These are phyloP conservation scores for Allomyces javanicus DNA, from an alignment of 192 early-diverging fungal genomes.

Conservation along the genomic window DNA sequence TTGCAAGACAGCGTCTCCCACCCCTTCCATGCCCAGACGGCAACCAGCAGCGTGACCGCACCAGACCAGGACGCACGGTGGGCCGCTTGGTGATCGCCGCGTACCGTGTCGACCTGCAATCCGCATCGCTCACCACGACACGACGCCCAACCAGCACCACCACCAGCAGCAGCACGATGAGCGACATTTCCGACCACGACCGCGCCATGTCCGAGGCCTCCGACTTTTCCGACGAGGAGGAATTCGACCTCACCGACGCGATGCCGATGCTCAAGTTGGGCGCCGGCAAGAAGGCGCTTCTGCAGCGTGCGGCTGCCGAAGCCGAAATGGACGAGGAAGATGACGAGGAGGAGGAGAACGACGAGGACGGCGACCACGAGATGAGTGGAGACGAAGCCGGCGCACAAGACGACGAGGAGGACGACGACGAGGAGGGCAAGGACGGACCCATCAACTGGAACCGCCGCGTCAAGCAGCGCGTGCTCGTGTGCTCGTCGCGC, in stretches of 20 bases:
- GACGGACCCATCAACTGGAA: constrained; percentile 1
- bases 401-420: constrained; percentile 5
- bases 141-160: too few species aligned
- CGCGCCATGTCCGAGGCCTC: not conserved
- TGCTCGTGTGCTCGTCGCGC: constrained; percentile 69
- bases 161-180: too few species aligned
- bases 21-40: too few species aligned
- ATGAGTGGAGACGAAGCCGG: constrained; percentile 6
- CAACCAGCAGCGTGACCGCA: too few species aligned
- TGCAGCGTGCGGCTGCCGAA: constrained; percentile 6
- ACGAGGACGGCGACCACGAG: not conserved
- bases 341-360: constrained; percentile 6
- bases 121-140: too few species aligned
- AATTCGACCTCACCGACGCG: not conserved
- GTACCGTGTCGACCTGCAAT: too few species aligned
- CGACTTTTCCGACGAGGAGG: constrained; percentile 7
- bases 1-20: too few species aligned
- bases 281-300: constrained; percentile 10
- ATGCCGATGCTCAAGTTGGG: too few species aligned
- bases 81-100: too few species aligned
- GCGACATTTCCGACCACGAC: too few species aligned
- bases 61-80: too few species aligned
- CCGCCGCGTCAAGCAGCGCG: constrained; percentile 61
- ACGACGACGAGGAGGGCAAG: constrained; percentile 4
- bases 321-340: constrained; percentile 5